Evolutionary conservation across 2,329 filamentous ascomycete species (phyloP), one percentile per base, ranked within the genome.

Genomic region (Kalaharituber pfeilii): DNA sequence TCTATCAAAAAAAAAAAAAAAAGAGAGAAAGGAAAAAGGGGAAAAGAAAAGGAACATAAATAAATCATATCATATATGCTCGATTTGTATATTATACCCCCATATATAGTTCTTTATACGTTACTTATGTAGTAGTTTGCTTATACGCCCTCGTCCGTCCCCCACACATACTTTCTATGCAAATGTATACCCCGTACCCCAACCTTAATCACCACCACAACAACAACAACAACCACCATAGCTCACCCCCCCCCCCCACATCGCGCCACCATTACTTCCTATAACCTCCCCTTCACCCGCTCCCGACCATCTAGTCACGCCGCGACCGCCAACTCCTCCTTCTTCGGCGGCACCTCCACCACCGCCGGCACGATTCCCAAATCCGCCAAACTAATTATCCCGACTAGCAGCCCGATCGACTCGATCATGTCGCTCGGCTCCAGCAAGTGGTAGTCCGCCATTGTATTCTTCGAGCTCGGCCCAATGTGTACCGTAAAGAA

Each of bases 401-500:
- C 75, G 59, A 76, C 76, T n/a, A 79, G 68, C 59, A 75, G 65
- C 25, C 72, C 71, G 33, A 79, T 68, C 22, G 72, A 71, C 29
- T 84, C 81, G 62, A 96, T 82, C 53, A 96, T 87, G 67, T 96
- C 88, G 55, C 80, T 73, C 0, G 91, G 87, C 67, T 95, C 88
- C 7, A 93, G 75, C 9, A 96, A 71, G 68, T 95, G 88, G 81
- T 86, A 95, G 62, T 80, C 81, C 15, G 91, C 91, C 53, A 93
- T 73, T 2, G 91, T 96, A 65, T 87, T 82, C 73, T 95, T 95
- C 53, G 83, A 88, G 69, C 84, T 91, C 4, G 87, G 83, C 2
- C 91, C 91, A 2, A 96, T 86, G 0, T 87, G 94, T 44, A 94
- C 86, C 1, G 86, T 86, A 69, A 93, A 96, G 59, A 94, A 78